A percentile compares a stretch with the other conserved stretches of the same genome.
phyloP scores from a whole-genome alignment of 2,329 filamentous ascomycete species.

The Dothideomycetes sp. region DNA sequence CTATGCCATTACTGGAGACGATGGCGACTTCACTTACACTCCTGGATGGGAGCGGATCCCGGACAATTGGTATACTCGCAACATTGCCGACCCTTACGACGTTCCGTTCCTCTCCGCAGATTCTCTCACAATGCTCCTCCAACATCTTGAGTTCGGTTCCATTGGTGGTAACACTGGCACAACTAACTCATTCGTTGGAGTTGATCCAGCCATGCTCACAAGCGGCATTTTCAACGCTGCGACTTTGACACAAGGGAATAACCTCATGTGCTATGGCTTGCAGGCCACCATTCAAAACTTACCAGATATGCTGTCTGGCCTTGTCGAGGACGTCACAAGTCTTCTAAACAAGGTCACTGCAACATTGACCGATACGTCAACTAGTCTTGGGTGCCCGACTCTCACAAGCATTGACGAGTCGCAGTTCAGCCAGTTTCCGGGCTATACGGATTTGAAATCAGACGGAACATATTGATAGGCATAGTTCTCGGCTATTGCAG shows the following conservation, averaged over 20 bases:
- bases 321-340: slow-evolving; percentile 24
- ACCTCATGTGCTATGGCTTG: slow-evolving; percentile 33
- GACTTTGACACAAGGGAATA: slow-evolving; percentile 36
- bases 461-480: slow-evolving; percentile 6
- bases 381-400: slow-evolving; percentile 16
- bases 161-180: slow-evolving; percentile 27
- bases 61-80: slow-evolving; percentile 26
- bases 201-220: slow-evolving; percentile 25
- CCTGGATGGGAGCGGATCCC: slow-evolving; percentile 30
- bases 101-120: slow-evolving; percentile 18
- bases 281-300: slow-evolving; percentile 29
- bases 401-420: slow-evolving; percentile 16
- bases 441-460: slow-evolving; percentile 13
- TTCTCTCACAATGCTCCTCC: slow-evolving; percentile 10
- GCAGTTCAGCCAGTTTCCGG: slow-evolving; percentile 18
- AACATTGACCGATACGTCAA: slow-evolving; percentile 15
- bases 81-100: slow-evolving; percentile 20
- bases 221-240: slow-evolving; percentile 31
- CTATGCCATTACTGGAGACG: slow-evolving; percentile 24
- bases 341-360: slow-evolving; percentile 24
- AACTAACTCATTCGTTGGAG: slow-evolving; percentile 22
- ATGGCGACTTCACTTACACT: slow-evolving; percentile 20
- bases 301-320: slow-evolving; percentile 30
- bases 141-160: slow-evolving; percentile 20
- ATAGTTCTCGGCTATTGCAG: no score